phyloP scores from a whole-genome alignment of 768 basidiomycete species.

The Saitozyma podzolica region DNA sequence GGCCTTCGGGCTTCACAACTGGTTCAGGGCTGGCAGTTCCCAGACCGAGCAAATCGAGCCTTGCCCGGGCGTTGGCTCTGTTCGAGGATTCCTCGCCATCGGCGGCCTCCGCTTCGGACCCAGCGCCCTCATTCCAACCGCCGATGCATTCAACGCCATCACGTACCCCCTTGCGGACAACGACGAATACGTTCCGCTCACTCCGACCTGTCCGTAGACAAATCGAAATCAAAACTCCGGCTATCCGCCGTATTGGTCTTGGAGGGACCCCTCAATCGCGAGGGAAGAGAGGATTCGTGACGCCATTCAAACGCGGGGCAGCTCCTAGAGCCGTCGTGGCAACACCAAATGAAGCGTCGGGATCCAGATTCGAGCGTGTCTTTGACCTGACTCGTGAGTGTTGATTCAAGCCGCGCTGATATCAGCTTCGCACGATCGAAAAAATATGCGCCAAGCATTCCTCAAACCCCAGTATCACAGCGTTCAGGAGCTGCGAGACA shows the following conservation, averaged over 20 bases:
- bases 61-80: slow-evolving; percentile 8
- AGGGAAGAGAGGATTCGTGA: slow-evolving; percentile 30
- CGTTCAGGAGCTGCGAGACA: slow-evolving; percentile 24
- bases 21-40: slow-evolving; percentile 5
- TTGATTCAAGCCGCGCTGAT: slow-evolving; percentile 6
- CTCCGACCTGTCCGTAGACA: slow-evolving; percentile 10
- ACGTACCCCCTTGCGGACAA: slow-evolving; percentile 18
- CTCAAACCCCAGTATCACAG: slow-evolving; percentile 39
- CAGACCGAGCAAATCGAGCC: slow-evolving; percentile 7
- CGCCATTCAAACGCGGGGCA: slow-evolving; percentile 39
- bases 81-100: not conserved
- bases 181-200: slow-evolving; percentile 19
- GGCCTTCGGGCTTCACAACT: slow-evolving; percentile 8
- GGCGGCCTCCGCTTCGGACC: not conserved
- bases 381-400: slow-evolving; percentile 40
- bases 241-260: slow-evolving; percentile 39
- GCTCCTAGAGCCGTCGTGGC: not conserved
- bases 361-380: slow-evolving; percentile 4
- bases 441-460: slow-evolving; percentile 17
- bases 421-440: slow-evolving; percentile 21
- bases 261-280: slow-evolving; percentile 30
- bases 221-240: slow-evolving; percentile 29
- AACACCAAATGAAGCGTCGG: not conserved
- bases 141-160: not conserved
- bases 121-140: not conserved